These are phyloP conservation scores for Hysterangium stoloniferum DNA, from an alignment of 768 basidiomycete genomes.

Conservation along the genomic window DNA sequence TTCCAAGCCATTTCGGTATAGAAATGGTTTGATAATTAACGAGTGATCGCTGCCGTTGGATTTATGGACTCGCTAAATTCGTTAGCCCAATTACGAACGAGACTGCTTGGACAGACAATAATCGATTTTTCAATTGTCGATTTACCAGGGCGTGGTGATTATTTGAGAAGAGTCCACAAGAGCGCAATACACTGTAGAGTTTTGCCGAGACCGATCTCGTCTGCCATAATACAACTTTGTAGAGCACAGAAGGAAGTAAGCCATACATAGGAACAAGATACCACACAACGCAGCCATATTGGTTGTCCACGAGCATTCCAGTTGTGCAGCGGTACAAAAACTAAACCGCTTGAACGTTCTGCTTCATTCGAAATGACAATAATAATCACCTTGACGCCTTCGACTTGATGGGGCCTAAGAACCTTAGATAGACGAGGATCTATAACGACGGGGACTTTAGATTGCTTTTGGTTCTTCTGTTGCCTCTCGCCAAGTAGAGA, in stretches of 20 bases:
- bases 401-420: constrained; percentile 93
- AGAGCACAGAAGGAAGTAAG: neutral
- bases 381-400: constrained; percentile 81
- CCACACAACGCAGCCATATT: constrained; percentile 34
- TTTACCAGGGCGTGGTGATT: constrained; percentile 84
- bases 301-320: constrained; percentile 85
- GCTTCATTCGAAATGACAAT: constrained; percentile 4
- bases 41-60: neutral
- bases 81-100: constrained; percentile 98
- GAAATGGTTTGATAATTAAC: neutral
- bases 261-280: neutral
- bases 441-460: constrained; percentile 94
- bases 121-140: constrained; percentile 94
- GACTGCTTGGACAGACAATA: constrained; percentile 92
- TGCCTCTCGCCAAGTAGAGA: constrained; percentile 65
- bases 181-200: constrained; percentile 95
- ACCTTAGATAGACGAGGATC: constrained; percentile 84
- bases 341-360: constrained; percentile 31
- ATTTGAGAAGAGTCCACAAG: constrained; percentile 91
- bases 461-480: constrained; percentile 52
- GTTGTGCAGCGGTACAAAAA: constrained; percentile 95
- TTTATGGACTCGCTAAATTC: constrained; percentile 66
- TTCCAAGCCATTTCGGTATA: constrained; percentile 92
- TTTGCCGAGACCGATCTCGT: constrained; percentile 98
- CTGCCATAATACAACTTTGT: constrained; percentile 98